Percentiles rank a stretch among this genome's conserved stretches.
These are phyloP conservation scores for Balamuthia mandrillaris DNA, from an alignment of 208 protist genomes.

Conservation along the genomic window DNA sequence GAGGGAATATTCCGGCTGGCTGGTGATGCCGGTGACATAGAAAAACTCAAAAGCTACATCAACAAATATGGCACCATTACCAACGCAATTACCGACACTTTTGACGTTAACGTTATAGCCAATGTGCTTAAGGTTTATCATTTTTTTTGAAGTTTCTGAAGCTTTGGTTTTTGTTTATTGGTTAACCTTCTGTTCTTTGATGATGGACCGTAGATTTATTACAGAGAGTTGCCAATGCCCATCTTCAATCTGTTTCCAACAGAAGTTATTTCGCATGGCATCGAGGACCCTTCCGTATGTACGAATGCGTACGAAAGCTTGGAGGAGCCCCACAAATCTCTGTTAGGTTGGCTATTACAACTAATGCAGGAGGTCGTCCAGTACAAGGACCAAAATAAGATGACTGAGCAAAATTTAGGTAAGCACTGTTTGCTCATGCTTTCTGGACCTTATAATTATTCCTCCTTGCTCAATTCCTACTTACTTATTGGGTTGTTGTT, in stretches of 20 bases:
- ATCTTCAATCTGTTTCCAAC: conserved; percentile 8
- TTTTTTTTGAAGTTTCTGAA: neutral
- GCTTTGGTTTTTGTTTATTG: neutral
- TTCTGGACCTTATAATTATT: neutral
- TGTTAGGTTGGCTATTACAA: conserved; percentile 21
- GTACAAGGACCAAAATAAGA: conserved; percentile 15
- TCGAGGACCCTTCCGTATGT: neutral
- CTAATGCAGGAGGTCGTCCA: conserved; percentile 21
- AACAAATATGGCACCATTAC: neutral
- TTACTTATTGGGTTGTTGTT: too few species aligned
- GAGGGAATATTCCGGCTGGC: conserved; percentile 33
- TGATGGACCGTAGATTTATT: neutral
- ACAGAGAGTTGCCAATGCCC: conserved; percentile 13
- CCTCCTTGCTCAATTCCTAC: too few species aligned
- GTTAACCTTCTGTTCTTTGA: neutral
- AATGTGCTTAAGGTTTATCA: conserved; percentile 17
- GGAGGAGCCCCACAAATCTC: neutral
- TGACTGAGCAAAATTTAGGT: conserved; percentile 36
- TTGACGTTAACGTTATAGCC: conserved; percentile 25
- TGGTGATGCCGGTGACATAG: neutral
- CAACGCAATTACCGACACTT: neutral
- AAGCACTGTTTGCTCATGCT: neutral
- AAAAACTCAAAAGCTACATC: conserved; percentile 12
- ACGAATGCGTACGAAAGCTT: neutral
- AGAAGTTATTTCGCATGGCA: neutral